phyloP scores from a whole-genome alignment of 371 early-diverging fungal genomes.

The Mortierella sp. region DNA sequence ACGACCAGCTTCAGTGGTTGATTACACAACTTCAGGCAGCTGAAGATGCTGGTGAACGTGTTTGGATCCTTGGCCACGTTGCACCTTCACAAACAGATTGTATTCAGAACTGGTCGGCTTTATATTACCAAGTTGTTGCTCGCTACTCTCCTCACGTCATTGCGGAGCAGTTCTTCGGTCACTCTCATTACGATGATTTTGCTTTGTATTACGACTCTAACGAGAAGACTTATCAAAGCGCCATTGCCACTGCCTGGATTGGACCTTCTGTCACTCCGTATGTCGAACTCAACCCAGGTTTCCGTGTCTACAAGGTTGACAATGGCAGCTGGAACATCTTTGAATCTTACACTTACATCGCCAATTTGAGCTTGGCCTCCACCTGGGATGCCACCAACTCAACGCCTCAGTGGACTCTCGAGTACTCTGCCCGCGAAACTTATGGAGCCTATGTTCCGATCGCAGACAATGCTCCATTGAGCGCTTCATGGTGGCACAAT shows the following conservation, averaged over 20 bases:
- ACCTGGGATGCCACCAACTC: constrained; percentile 49
- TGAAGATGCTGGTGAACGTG: constrained; percentile 66
- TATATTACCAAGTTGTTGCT: constrained; percentile 69
- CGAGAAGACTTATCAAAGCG: constrained; percentile 57
- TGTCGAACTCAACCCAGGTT: constrained; percentile 65
- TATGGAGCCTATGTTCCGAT: constrained; percentile 54
- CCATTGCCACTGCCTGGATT: constrained; percentile 66
- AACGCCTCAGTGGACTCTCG: constrained; percentile 65
- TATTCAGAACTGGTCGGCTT: constrained; percentile 69
- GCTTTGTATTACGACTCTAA: constrained; percentile 62
- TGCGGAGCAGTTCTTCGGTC: constrained; percentile 74
- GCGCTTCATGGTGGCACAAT: constrained; percentile 72
- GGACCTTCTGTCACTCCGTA: constrained; percentile 71
- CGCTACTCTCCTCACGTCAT: constrained; percentile 72
- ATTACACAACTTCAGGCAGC: constrained; percentile 63
- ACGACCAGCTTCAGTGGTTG: constrained; percentile 65
- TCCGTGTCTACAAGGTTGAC: constrained; percentile 68
- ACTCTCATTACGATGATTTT: constrained; percentile 71
- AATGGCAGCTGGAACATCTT: constrained; percentile 68
- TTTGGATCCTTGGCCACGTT: constrained; percentile 74
- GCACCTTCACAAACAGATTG: constrained; percentile 66
- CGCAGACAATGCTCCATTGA: constrained; percentile 53
- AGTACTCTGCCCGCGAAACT: constrained; percentile 67
- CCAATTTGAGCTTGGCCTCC: constrained; percentile 61
- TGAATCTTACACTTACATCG: constrained; percentile 68